These are phyloP conservation scores for Colletotrichum lindemuthianum DNA, from an alignment of 2,329 filamentous ascomycete genomes.

Conservation along the genomic window DNA sequence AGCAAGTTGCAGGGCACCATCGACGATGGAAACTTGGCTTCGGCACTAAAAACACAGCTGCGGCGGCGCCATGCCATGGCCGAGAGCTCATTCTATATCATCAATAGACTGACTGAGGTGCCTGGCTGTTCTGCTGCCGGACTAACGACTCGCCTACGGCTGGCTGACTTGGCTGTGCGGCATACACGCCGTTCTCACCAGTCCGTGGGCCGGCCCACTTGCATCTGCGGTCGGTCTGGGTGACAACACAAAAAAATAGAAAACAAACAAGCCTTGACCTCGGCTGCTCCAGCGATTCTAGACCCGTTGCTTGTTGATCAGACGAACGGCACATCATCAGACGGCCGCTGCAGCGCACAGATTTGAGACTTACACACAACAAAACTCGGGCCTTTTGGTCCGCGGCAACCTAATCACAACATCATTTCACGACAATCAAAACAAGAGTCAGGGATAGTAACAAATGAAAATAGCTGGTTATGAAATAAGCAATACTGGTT, in stretches of 20 bases:
- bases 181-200: slow-evolving; percentile 15
- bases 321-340: slow-evolving; percentile 8
- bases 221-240: too few relatives aligned
- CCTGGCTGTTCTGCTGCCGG: too few relatives aligned
- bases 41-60: slow-evolving; percentile 12
- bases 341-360: slow-evolving; percentile 25
- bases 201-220: neutral
- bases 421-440: neutral
- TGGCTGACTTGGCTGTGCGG: slow-evolving; percentile 8
- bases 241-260: neutral
- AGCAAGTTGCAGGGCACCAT: too few relatives aligned
- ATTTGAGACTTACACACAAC: neutral
- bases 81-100: slow-evolving; percentile 8
- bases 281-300: too few relatives aligned
- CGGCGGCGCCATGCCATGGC: slow-evolving; percentile 25
- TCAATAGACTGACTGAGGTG: neutral
- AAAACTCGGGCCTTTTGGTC: slow-evolving; percentile 3
- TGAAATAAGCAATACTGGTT: slow-evolving; percentile 14
- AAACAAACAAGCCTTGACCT: neutral
- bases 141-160: neutral
- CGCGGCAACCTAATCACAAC: slow-evolving; percentile 13
- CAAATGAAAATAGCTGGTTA: slow-evolving; percentile 10
- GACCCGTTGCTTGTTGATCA: neutral
- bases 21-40: neutral
- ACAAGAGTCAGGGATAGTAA: neutral